These are phyloP conservation scores for Wakefieldia striispora DNA, from an alignment of 768 basidiomycete genomes.

Conservation along the genomic window DNA sequence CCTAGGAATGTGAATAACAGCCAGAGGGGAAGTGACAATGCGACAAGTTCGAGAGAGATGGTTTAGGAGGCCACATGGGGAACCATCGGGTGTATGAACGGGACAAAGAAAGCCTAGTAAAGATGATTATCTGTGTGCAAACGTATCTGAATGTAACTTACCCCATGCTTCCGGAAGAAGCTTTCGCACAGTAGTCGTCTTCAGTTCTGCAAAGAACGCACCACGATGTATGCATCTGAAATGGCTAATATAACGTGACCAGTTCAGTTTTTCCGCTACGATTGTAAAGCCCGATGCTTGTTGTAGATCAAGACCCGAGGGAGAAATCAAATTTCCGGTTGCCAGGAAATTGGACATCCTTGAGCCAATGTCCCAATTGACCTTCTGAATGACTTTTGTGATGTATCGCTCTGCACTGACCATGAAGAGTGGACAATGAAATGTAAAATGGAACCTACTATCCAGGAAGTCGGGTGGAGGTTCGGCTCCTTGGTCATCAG, in stretches of 20 bases:
- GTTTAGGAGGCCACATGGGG: conserved; percentile 96
- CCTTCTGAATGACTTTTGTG: conserved; percentile 64
- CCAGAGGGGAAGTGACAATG: conserved; percentile 75
- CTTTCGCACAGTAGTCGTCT: conserved; percentile 97
- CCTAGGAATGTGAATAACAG: conserved; percentile 74
- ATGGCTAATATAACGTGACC: conserved; percentile 97
- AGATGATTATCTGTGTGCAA: conserved; percentile 4
- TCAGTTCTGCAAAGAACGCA: conserved; percentile 97
- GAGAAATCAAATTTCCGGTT: conserved; percentile 93
- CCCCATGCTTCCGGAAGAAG: conserved; percentile 98
- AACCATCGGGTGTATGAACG: conserved; percentile 97
- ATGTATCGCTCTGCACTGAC: conserved; percentile 70
- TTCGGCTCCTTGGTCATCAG: conserved; percentile 75
- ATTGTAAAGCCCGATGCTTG: conserved; percentile 99
- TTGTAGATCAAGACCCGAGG: conserved; percentile 93
- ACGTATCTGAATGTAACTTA: conserved; percentile 31
- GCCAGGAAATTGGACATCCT: conserved; percentile 93
- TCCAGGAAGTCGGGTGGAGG: conserved; percentile 84
- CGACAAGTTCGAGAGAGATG: conserved; percentile 93
- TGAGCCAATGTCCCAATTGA: conserved; percentile 90
- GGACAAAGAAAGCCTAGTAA: conserved; percentile 89
- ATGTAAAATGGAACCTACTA: conserved; percentile 47
- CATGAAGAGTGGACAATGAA: conserved; percentile 5
- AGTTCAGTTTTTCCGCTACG: conserved; percentile 97
- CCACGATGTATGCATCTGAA: conserved; percentile 98